These are phyloP conservation scores for Brassica rapa DNA, from an alignment of 345 rosid species.

Conservation along the genomic window DNA sequence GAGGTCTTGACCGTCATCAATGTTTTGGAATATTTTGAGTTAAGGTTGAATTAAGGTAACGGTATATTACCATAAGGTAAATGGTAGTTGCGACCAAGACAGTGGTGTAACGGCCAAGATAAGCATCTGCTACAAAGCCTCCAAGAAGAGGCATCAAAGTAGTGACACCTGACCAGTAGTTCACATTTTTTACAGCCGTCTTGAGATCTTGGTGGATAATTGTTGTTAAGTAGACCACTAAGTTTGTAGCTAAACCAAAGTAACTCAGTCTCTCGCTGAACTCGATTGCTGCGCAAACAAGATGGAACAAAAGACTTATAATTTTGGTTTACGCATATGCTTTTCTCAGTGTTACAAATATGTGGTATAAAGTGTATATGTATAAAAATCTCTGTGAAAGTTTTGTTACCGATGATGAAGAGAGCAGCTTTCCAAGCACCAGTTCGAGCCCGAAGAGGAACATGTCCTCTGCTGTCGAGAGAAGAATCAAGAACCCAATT, in stretches of 20 bases:
- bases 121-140: slow-evolving; percentile 92
- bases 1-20: too few relatives aligned
- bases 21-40: not conserved
- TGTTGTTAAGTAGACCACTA: slow-evolving; percentile 75
- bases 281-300: slow-evolving; percentile 66
- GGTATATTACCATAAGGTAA: slow-evolving; percentile 61
- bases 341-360: not conserved
- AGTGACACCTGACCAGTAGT: slow-evolving; percentile 91
- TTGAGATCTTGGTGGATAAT: slow-evolving; percentile 85
- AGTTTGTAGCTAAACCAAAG: slow-evolving; percentile 82
- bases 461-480: slow-evolving; percentile 51
- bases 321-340: slow-evolving; percentile 3
- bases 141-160: slow-evolving; percentile 93
- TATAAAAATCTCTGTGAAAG: not conserved
- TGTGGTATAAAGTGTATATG: not conserved
- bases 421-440: slow-evolving; percentile 78
- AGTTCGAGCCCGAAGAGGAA: slow-evolving; percentile 65
- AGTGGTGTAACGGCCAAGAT: slow-evolving; percentile 70
- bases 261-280: slow-evolving; percentile 91
- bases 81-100: slow-evolving; percentile 56
- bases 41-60: not conserved
- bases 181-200: slow-evolving; percentile 73
- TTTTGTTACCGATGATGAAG: slow-evolving; percentile 58
- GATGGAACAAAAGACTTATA: slow-evolving; percentile 3
- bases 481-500: slow-evolving; percentile 77